Conservation (phyloP, 345 rosid genomes). For the Eucalyptus leucophloia region DNA sequence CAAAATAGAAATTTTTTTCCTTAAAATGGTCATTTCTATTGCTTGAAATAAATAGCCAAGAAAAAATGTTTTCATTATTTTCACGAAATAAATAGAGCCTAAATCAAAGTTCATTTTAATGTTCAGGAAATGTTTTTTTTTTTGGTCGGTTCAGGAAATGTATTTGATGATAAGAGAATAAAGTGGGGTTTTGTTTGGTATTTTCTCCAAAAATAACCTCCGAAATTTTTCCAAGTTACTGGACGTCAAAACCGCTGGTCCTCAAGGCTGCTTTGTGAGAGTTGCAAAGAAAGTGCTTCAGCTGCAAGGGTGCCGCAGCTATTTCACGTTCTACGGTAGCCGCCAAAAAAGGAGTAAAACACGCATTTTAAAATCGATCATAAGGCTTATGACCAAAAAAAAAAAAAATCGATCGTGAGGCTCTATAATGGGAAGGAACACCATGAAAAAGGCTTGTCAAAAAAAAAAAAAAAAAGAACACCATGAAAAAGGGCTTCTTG, state of each 20-base stretch:
- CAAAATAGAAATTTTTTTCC: fast-evolving
- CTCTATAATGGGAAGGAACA: not conserved
- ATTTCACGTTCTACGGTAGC: not conserved
- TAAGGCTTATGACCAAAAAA: too few species aligned
- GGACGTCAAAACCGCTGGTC: not conserved
- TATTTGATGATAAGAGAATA: not conserved
- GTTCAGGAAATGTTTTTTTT: too few species aligned
- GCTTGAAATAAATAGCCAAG: too few species aligned
- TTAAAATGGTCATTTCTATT: too few species aligned
- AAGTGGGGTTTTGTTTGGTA: not conserved
- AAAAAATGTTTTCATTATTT: too few species aligned
- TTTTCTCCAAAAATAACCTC: not conserved
- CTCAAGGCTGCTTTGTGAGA: not conserved
- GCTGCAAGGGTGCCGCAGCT: not conserved
- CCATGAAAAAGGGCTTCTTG: not conserved
- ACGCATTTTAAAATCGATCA: not conserved
- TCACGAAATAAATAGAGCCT: too few species aligned
- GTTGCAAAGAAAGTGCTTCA: not conserved
- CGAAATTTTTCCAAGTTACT: not conserved
- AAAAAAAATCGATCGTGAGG: not conserved
- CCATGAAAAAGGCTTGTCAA: not conserved
- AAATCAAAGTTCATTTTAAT: too few species aligned
- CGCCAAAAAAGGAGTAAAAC: not conserved
- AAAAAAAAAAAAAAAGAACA: not conserved
- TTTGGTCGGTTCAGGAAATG: too few species aligned